A percentile compares a stretch with the other conserved stretches of the same genome.
Evolutionary conservation across 2,329 filamentous ascomycete species (phyloP).

Genomic region (Epichloe bromicola): DNA sequence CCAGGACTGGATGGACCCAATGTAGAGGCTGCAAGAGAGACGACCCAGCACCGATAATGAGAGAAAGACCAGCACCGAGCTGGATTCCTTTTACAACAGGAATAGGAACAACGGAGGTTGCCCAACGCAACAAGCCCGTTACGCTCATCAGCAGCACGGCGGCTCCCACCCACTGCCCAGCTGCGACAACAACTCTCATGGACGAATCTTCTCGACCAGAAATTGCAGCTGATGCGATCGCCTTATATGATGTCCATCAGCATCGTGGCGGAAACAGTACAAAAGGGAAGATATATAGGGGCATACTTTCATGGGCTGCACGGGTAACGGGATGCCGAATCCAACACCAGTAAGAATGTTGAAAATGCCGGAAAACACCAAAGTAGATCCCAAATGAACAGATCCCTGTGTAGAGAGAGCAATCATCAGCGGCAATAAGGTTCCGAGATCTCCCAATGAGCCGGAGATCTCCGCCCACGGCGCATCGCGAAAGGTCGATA

Average conservation of each 20-base stretch:
- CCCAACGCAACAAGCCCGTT: conserved; percentile 65
- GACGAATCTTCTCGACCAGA: conserved; percentile 41
- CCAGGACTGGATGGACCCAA: conserved; percentile 56
- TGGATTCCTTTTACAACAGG: conserved; percentile 93
- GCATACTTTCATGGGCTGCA: conserved; percentile 67
- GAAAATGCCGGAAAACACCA: conserved; percentile 78
- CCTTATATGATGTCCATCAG: conserved; percentile 26
- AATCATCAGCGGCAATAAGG: conserved; percentile 78
- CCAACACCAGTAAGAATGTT: conserved; percentile 71
- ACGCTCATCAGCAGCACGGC: conserved; percentile 65
- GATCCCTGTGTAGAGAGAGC: conserved; percentile 67
- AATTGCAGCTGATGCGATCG: conserved; percentile 85
- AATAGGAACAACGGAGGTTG: conserved; percentile 62
- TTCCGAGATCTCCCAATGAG: conserved; percentile 76
- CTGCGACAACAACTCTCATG: conserved; percentile 58
- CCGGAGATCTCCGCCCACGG: conserved; percentile 69
- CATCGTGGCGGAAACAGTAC: background rate
- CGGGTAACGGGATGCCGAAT: conserved; percentile 82
- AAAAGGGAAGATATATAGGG: background rate
- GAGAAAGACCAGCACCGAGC: conserved; percentile 74
- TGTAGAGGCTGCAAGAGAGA: conserved; percentile 53
- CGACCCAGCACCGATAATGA: conserved; percentile 65
- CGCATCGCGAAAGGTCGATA: conserved; percentile 30
- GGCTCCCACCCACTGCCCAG: conserved; percentile 58
- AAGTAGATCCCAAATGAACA: conserved; percentile 69